Evolutionary conservation across 2,329 filamentous ascomycete species (phyloP), one percentile per base, ranked within the genome.

Genomic region (Remersonia thermophila): DNA sequence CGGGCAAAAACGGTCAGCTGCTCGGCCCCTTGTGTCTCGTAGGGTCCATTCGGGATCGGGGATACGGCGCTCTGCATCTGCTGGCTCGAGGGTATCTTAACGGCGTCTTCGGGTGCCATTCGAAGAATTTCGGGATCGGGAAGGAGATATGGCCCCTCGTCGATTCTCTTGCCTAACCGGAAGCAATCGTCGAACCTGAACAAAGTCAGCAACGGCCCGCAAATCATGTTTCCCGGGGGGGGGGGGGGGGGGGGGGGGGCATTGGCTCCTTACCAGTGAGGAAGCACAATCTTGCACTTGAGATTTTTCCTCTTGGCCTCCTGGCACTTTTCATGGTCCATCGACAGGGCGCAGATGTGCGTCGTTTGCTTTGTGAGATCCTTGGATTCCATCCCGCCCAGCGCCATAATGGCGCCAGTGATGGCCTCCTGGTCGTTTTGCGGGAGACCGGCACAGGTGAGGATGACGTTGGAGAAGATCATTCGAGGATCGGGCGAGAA

Each of bases 131-230:
- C 84, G 1, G 91, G 83, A 46, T 96, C 69, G 2, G 91, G 91
- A 1, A 96, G 68, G 14, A 74, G 62, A 53, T 98, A 98, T 1
- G 91, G 91, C 6, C 67, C 63, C 55, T 98, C 91, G 48, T 84
- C 81, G 48, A 98, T 95, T 40, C 83, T 77, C 57, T 85, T 87
- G 33, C 89, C 87, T 18, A 98, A 73, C 58, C 83, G 91, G 47
- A 98, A 73, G 59, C 91, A 98, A 55, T 95, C 89, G 49, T 96
- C 89, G 53, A 98, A 95, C 86, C 83, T 87, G 18, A 23, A 27
- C 20, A 23, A 5, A 35, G 7, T 18, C 12, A 32, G 30, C 25
- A 27, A 38, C 42, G 10, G 12, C 13, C n/a, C n/a, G n/a, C n/a
- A n/a, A n/a, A n/a, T n/a, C n/a, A n/a, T n/a, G n/a, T n/a, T n/a